Base-by-base conservation (phyloP, 768 basidiomycete species). In the Auricularia sp. region DNA sequence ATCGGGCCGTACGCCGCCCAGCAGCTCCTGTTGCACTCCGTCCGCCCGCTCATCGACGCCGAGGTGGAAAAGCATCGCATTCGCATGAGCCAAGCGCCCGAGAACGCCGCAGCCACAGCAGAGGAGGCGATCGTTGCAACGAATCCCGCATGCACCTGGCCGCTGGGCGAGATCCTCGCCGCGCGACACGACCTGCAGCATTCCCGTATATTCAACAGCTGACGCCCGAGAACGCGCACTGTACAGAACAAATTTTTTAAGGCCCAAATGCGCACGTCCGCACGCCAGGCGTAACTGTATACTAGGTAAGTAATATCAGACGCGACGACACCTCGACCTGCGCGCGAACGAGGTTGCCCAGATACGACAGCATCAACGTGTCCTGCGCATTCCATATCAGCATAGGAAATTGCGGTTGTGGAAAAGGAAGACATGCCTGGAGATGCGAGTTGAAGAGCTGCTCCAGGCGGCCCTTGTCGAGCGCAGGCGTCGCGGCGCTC, bases 131-230 rank as follows among this genome's bases (percentile, higher is more conserved):
- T 10, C 61, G 42, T 47, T 8, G 61, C 18, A 45, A 62, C 42
- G 35, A 36, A 37, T 0, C 94, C 95, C 3, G 88, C 89, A 44
- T 94, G 87, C 70, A 98, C 92, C 16, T 98, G 96, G 96, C 97
- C 96, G 0, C 75, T 99, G 21, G 95, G 94, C 18, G 97, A 99
- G 76, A 89, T 98, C 47, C 80, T 98, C 35, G 86, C 89, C 42
- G 83, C 85, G 47, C 81, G 97, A 65, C 97, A 99, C 75, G 96
- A 98, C 77, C 77, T 94, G 71, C 92, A 94, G 75, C 96, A 98
- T 77, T 95, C 93, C 54, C 83, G 95, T 66, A 93, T 98, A 68
- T 99, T 99, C 81, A 99, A 99, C 76, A 90, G 89, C 76, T 89
- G 64, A 59, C 16, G 4, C 24, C 6, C 56, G 24, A 54, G 54